phyloP scores from a whole-genome alignment of 495 filamentous ascomycete genomes.

The Penicillium samsonianum region DNA sequence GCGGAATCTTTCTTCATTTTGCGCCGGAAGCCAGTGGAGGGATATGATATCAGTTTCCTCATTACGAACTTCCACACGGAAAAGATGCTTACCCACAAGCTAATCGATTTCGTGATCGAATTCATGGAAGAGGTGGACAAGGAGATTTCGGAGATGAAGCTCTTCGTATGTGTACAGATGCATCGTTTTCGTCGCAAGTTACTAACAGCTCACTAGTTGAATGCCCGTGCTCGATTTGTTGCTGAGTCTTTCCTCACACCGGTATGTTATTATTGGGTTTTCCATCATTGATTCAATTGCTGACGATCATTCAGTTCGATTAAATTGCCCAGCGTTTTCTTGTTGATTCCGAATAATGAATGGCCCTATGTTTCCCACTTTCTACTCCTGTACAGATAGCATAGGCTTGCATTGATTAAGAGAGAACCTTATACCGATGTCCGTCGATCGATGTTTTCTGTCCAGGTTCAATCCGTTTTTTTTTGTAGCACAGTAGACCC shows the following conservation, averaged over 20 bases:
- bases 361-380: slow-evolving; percentile 22
- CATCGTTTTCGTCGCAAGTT: slow-evolving; percentile 16
- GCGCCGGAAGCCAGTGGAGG: slow-evolving; percentile 92
- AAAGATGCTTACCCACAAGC: slow-evolving; percentile 96
- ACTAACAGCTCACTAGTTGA: slow-evolving; percentile 62
- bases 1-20: slow-evolving; percentile 98
- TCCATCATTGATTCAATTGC: background rate
- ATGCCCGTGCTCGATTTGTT: slow-evolving; percentile 95
- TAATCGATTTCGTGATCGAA: slow-evolving; percentile 97
- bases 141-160: slow-evolving; percentile 99
- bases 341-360: slow-evolving; percentile 20
- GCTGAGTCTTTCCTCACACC: slow-evolving; percentile 97
- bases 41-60: slow-evolving; percentile 97
- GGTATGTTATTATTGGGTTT: slow-evolving; percentile 51
- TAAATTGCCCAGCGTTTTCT: slow-evolving; percentile 30
- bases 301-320: slow-evolving; percentile 39
- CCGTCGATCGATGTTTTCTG: slow-evolving; percentile 6
- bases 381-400: slow-evolving; percentile 22
- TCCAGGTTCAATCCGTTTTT: slow-evolving; percentile 7
- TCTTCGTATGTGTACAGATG: slow-evolving; percentile 73
- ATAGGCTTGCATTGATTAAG: slow-evolving; percentile 14
- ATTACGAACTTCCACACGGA: slow-evolving; percentile 99
- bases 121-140: slow-evolving; percentile 99
- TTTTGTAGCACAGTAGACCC: background rate
- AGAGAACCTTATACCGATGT: slow-evolving; percentile 7